Percentiles rank a stretch among this genome's conserved stretches.
Evolutionary conservation across 2,329 filamentous ascomycete genomes (phyloP).

Genomic region (Colletotrichum karsti): DNA sequence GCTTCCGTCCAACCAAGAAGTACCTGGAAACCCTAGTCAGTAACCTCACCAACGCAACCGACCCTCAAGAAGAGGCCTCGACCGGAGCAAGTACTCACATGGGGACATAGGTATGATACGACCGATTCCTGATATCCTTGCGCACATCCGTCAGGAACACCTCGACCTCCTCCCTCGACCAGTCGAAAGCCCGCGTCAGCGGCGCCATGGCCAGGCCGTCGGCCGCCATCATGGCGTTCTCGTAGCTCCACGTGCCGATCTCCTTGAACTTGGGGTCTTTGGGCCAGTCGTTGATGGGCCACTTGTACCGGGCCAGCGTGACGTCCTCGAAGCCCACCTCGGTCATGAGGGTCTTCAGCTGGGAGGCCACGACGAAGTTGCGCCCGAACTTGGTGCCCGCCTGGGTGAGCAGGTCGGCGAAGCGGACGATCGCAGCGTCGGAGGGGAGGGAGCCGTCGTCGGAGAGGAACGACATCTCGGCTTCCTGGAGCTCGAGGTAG

Average conservation of each 20-base stretch:
- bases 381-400: not conserved
- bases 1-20: too few relatives aligned
- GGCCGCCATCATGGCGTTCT: not conserved
- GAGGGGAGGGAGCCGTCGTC: not conserved
- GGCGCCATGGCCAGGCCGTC: not conserved
- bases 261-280: constrained; percentile 59
- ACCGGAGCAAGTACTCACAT: not conserved
- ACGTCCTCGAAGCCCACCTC: constrained; percentile 64
- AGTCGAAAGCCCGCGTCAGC: not conserved
- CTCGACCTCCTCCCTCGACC: not conserved
- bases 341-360: constrained; percentile 46
- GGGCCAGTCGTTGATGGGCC: constrained; percentile 61
- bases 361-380: not conserved
- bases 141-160: not conserved
- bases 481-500: not conserved
- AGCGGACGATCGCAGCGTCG: not conserved
- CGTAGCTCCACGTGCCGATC: constrained; percentile 42
- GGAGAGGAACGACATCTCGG: not conserved
- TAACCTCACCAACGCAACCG: too few relatives aligned
- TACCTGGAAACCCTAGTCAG: too few relatives aligned
- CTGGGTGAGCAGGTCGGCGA: not conserved
- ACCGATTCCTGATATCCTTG: not conserved
- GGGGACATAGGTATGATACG: not conserved
- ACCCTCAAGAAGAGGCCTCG: too few relatives aligned
- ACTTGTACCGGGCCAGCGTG: constrained; percentile 54